Base-by-base conservation (phyloP, 1,284 basidiomycete species). In the Inonotus obliquus region DNA sequence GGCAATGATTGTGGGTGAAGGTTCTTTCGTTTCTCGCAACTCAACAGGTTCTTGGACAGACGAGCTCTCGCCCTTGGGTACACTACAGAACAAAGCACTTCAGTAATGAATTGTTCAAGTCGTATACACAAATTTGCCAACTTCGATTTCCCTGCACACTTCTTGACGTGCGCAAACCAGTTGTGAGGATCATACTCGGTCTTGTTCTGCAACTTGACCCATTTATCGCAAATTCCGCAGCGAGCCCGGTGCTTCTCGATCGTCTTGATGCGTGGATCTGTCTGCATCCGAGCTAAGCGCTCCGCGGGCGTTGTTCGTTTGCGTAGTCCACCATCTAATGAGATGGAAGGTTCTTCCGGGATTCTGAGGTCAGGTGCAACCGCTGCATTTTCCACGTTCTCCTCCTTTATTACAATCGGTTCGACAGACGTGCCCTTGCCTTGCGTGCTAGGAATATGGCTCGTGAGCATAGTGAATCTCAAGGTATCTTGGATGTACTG, bases 151-250 rank as follows among this genome's bases (percentile, higher is more conserved):
- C 54, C 21, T 21, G 39, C 60, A 45, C 63, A 64, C 27, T 61
- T 64, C 48, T 47, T 61, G 25, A 59, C 25, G 44, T 64, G 63
- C 5, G 63, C 48, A 27, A 54, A 41, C 63, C 63, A 64, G n/a
- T 64, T 64, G 39, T 61, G 56, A 37, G 63, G 59, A 48, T 64
- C 63, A 48, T 64, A 64, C 29, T 64, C 63, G 21, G 57, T 61
- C 38, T 64, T 64, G 32, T 59, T 64, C 38, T 64, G 63, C 19
- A 64, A 49, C 39, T 61, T 64, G 19, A 64, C 48, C 63, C 63
- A 64, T 54, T 55, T 57, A n/a, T 60, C 56, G 23, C 63, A 64
- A 7, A 64, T 17, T 6, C 60, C 59, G 41, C 63, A 64, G 29
- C 53, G 56, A 17, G 55, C 55, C 23, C 60, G 35, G 25, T 64